Conservation (phyloP, 768 basidiomycete species). For the Gymnopilus dilepis region DNA sequence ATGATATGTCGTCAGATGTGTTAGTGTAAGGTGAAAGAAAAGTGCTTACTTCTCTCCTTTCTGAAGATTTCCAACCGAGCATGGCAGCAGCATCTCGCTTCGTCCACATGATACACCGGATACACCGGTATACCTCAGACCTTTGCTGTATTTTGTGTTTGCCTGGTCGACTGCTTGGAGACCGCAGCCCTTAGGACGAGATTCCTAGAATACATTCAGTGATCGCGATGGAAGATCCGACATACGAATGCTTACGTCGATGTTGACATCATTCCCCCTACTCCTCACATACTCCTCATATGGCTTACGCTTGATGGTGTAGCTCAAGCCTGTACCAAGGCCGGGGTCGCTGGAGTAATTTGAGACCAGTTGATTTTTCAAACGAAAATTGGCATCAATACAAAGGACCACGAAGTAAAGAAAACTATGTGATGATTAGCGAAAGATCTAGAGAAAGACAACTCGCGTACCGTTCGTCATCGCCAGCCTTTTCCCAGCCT, state of each 20-base stretch:
- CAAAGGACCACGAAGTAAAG: not conserved
- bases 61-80: not conserved
- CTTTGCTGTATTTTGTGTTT: not conserved
- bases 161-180: not conserved
- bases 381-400: slow-evolving; percentile 12
- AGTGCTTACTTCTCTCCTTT: not conserved
- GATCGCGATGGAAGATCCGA: not conserved
- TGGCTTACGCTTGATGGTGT: not conserved
- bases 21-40: not conserved
- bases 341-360: slow-evolving; percentile 12
- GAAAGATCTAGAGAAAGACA: not conserved
- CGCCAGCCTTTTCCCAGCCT: not conserved
- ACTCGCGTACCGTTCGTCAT: not conserved
- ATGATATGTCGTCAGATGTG: not conserved
- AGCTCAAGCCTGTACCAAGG: not conserved
- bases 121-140: not conserved
- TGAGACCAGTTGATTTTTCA: slow-evolving; percentile 16
- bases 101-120: not conserved
- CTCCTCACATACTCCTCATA: no score
- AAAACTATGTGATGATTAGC: not conserved
- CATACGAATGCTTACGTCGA: not conserved
- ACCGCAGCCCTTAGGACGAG: not conserved
- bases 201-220: not conserved
- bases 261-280: not conserved
- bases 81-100: not conserved